Evolutionary conservation across 192 early-diverging fungal species (phyloP).

Genomic region (Coemansia sp.): DNA sequence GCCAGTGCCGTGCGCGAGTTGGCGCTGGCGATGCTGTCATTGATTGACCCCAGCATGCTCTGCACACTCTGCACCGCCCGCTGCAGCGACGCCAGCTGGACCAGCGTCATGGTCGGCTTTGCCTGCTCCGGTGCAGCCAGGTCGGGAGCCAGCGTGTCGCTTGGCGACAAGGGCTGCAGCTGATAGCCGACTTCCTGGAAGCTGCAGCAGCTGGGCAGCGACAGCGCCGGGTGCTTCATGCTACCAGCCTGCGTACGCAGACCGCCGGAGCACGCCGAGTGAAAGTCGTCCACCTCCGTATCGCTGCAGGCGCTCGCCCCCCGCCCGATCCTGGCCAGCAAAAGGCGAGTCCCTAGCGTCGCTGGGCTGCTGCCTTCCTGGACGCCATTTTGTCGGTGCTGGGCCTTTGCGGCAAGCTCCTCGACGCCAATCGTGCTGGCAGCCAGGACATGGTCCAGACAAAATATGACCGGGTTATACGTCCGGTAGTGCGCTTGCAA

Average conservation of each 20-base stretch:
- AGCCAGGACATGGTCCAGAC: constrained; percentile 5
- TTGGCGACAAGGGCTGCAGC: neutral
- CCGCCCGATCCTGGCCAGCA: too few species aligned
- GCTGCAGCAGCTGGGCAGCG: too few species aligned
- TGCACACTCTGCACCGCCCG: constrained; percentile 42
- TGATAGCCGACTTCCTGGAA: too few species aligned
- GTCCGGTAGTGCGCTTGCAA: neutral
- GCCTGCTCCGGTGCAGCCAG: neutral
- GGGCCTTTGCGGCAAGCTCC: too few species aligned
- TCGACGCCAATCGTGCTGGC: neutral
- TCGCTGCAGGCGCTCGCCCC: constrained; percentile 6
- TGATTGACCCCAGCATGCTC: constrained; percentile 38
- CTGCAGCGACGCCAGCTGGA: constrained; percentile 45
- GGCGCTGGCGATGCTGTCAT: constrained; percentile 29
- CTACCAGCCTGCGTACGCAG: too few species aligned
- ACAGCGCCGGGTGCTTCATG: too few species aligned
- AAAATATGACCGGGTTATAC: constrained; percentile 6
- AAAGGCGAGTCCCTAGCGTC: too few species aligned
- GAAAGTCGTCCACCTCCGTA: constrained; percentile 27
- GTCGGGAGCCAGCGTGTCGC: neutral
- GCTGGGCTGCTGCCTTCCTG: too few species aligned
- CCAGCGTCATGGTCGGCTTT: constrained; percentile 4
- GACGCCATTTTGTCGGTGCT: too few species aligned
- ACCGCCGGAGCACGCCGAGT: constrained; percentile 29
- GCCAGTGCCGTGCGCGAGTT: constrained; percentile 31